These are phyloP conservation scores for Mycena sp. DNA, from an alignment of 1,284 basidiomycete species.

Conservation along the genomic window DNA sequence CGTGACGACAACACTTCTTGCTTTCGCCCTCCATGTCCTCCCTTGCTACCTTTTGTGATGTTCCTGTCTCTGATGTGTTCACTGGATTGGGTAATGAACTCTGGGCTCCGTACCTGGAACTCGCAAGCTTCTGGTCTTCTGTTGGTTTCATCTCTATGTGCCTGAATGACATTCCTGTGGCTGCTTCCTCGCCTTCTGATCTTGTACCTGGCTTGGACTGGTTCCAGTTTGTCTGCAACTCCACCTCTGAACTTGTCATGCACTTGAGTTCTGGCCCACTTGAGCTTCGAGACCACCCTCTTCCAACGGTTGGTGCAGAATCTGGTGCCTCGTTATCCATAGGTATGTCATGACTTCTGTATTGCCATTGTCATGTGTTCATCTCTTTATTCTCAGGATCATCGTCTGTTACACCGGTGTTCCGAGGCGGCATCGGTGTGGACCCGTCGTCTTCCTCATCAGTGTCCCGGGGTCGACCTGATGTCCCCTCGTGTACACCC, in stretches of 20 bases:
- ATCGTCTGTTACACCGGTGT: not conserved
- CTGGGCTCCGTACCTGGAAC: not conserved
- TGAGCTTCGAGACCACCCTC: not conserved
- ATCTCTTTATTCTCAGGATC: not conserved
- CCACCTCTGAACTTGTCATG: too few relatives aligned
- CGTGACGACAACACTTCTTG: too few relatives aligned
- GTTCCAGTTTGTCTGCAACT: too few relatives aligned
- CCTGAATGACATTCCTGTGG: too few relatives aligned
- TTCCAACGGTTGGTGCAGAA: not conserved
- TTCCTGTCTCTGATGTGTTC: too few relatives aligned
- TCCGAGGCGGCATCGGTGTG: not conserved
- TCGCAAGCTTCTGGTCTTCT: not conserved
- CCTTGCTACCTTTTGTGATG: too few relatives aligned
- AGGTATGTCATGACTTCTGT: too few relatives aligned
- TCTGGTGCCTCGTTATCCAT: not conserved
- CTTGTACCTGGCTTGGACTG: too few relatives aligned
- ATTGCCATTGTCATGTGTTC: not conserved
- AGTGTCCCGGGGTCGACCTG: not conserved
- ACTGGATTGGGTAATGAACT: not conserved
- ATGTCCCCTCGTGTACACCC: not conserved
- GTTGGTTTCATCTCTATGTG: too few relatives aligned
- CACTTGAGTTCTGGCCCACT: not conserved
- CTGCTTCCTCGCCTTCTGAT: too few relatives aligned
- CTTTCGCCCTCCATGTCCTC: too few relatives aligned
- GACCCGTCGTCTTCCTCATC: too few relatives aligned